phyloP scores from a whole-genome alignment of 2,329 filamentous ascomycete genomes.

The Fusarium sp. region DNA sequence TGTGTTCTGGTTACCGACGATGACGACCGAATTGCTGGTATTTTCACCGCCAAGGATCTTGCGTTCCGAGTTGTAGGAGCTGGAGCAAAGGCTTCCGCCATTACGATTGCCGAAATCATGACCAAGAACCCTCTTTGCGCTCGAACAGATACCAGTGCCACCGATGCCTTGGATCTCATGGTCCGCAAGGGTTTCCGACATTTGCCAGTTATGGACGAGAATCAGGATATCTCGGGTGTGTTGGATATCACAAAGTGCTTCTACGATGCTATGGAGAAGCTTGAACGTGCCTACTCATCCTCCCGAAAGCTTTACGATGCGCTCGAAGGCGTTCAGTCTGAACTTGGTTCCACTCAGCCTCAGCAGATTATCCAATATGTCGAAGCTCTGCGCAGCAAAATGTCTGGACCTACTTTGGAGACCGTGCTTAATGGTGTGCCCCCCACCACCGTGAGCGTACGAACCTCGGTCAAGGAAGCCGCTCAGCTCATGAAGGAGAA shows the following conservation, averaged over 20 bases:
- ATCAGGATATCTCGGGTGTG: slow-evolving; percentile 98
- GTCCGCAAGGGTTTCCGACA: slow-evolving; percentile 98
- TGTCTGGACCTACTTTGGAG: slow-evolving; percentile 97
- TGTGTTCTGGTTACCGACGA: slow-evolving; percentile 98
- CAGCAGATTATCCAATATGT: slow-evolving; percentile 99
- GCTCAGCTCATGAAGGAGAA: slow-evolving; percentile 98
- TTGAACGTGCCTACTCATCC: slow-evolving; percentile 96
- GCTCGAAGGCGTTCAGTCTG: slow-evolving; percentile 95
- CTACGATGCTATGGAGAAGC: slow-evolving; percentile 99
- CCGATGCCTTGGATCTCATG: slow-evolving; percentile 97
- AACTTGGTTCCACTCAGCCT: slow-evolving; percentile 93
- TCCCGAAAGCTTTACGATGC: slow-evolving; percentile 99
- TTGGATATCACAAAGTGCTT: slow-evolving; percentile 99
- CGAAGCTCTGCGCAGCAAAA: slow-evolving; percentile 92
- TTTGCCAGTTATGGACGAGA: slow-evolving; percentile 99
- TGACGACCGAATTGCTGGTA: slow-evolving; percentile 96
- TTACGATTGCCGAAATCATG: slow-evolving; percentile 99
- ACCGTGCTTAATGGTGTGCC: slow-evolving; percentile 92
- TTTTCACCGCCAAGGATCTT: slow-evolving; percentile 98
- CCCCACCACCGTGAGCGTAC: slow-evolving; percentile 92
- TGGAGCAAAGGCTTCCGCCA: slow-evolving; percentile 86
- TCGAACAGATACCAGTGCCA: slow-evolving; percentile 96
- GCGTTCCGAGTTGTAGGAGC: slow-evolving; percentile 95
- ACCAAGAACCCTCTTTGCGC: slow-evolving; percentile 99
- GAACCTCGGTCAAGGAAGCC: slow-evolving; percentile 96